Evolutionary conservation across 164 flowering plant species (phyloP), one percentile per base, ranked within the genome.

Genomic region (Nymphaea thermarum): DNA sequence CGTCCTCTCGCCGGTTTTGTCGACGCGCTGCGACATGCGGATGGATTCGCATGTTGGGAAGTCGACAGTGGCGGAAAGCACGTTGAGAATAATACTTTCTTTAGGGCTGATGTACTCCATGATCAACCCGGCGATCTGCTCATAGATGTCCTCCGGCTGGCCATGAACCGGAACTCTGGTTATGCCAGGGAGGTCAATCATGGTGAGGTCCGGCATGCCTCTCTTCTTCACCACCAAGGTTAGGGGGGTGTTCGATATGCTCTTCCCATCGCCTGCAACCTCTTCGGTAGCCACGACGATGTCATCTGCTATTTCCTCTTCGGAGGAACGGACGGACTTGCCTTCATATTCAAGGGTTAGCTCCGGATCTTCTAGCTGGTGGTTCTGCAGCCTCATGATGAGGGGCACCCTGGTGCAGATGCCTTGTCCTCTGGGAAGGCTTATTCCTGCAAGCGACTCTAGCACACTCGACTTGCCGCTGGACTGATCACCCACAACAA

Each of bases 31-130:
- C 0, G 86, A 83, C 86, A 80, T 83, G 43, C 81, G 64, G 16
- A 82, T 82, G 0, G 87, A 84, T 73, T 84, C 87, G 64, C 85
- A 84, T 0, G 85, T 84, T 0, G 85, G 41, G 43, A 84, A 84
- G 65, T 84, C 87, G 7, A 83, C 82, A 14, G 77, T 69, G 0
- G 84, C 82, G 0, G 86, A 81, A 3, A 81, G 36, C 0, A 83
- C 86, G 65, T 83, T 83, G 53, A 83, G 77, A 10, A 81, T 81
- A 1, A 83, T 83, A 43, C 78, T 77, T 63, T 79, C 86, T 8
- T 75, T 72, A 2, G 84, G 86, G 2, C 16, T 76, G 10, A 83
- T 81, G 47, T 75, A 83, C 63, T 81, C 80, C 82, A 72, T 74
- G 14, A 83, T 77, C 0, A 79, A 79, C 4, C n/a, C 65, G 0